A percentile compares a stretch with the other conserved stretches of the same genome.
phyloP scores from a whole-genome alignment of 371 early-diverging fungal species.

The Saksenaea oblongispora region DNA sequence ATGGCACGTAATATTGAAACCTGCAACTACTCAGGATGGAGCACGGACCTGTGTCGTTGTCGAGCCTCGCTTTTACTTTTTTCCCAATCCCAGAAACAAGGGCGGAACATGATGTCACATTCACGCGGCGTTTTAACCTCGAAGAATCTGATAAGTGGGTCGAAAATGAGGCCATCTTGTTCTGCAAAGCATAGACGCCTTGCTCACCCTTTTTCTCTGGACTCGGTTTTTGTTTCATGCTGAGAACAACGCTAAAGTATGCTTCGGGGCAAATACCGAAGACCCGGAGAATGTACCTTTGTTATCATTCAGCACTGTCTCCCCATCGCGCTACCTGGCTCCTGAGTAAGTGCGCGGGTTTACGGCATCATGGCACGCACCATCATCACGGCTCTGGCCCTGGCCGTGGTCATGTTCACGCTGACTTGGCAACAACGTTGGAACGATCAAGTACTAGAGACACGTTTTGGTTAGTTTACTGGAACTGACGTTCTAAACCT shows the following conservation, averaged over 20 bases:
- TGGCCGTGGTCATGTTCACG: slow-evolving; percentile 21
- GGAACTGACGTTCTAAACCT: neutral
- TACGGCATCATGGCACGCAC: slow-evolving; percentile 18
- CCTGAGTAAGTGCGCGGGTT: neutral
- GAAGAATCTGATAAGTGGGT: too few relatives aligned
- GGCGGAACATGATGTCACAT: too few relatives aligned
- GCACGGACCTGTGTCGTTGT: too few relatives aligned
- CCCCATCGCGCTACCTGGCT: neutral
- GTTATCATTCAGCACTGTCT: neutral
- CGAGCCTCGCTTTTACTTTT: too few relatives aligned
- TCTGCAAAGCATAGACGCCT: neutral
- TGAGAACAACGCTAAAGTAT: neutral
- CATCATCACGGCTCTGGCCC: slow-evolving; percentile 16
- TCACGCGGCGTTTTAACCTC: too few relatives aligned
- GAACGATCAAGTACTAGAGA: slow-evolving; percentile 18
- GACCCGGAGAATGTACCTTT: neutral
- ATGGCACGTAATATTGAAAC: too few relatives aligned
- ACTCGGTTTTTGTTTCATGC: neutral
- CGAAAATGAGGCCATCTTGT: too few relatives aligned
- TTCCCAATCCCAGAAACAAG: too few relatives aligned
- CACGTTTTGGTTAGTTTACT: neutral
- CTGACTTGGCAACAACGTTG: slow-evolving; percentile 22
- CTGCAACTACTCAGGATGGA: too few relatives aligned
- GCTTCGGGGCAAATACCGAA: neutral
- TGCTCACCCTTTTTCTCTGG: neutral